These are phyloP conservation scores for Candida albicans DNA, from an alignment of 1,139 yeast species.

Conservation along the genomic window DNA sequence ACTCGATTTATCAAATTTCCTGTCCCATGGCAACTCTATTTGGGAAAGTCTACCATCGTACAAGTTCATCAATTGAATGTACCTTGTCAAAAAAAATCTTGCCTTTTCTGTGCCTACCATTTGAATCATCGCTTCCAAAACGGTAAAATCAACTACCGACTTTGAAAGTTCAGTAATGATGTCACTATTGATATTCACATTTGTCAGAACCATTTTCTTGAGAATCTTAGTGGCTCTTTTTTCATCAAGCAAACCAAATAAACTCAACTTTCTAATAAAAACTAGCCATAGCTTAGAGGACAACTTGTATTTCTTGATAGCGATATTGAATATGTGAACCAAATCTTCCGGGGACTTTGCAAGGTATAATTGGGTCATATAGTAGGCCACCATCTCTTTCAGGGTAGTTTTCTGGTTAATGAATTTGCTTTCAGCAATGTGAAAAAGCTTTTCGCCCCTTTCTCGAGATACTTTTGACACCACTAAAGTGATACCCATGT, in stretches of 20 bases:
- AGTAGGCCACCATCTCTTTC: constrained; percentile 24
- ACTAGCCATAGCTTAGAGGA: constrained; percentile 38
- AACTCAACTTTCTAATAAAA: constrained; percentile 33
- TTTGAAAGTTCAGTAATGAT: constrained; percentile 27
- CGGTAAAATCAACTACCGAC: constrained; percentile 21
- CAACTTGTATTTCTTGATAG: constrained; percentile 22
- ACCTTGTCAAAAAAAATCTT: constrained; percentile 26
- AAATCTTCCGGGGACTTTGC: constrained; percentile 36
- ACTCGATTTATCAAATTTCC: neutral
- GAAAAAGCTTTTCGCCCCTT: constrained; percentile 30
- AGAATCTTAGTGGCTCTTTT: constrained; percentile 29
- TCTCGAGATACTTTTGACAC: constrained; percentile 24
- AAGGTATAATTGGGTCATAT: constrained; percentile 27
- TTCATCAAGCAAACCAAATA: constrained; percentile 35
- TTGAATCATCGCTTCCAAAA: constrained; percentile 11
- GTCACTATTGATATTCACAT: constrained; percentile 33
- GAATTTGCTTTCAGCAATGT: constrained; percentile 29
- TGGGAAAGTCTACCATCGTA: constrained; percentile 9
- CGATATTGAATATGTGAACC: constrained; percentile 30
- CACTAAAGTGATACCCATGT: constrained; percentile 41
- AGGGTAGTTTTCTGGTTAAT: constrained; percentile 8
- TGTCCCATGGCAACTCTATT: constrained; percentile 21
- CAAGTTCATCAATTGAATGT: constrained; percentile 26
- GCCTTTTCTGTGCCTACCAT: neutral
- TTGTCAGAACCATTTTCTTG: constrained; percentile 24